Conservation (phyloP, 345 rosid species). For the Excoecaria cochinchinensis region DNA sequence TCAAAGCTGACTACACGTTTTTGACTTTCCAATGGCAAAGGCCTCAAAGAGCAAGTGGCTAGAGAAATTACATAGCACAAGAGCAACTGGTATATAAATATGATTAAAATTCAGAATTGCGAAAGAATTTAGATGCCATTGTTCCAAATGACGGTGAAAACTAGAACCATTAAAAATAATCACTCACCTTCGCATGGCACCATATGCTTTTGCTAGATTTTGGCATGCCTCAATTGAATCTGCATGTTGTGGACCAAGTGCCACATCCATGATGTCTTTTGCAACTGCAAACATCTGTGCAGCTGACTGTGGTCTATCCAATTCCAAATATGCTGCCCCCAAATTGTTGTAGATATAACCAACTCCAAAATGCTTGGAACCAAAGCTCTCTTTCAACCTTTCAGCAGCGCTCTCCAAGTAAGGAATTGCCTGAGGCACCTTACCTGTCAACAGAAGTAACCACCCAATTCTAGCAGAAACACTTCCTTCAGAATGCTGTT, state of each 20-base stretch:
- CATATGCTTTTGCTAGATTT: constrained; percentile 87
- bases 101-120: constrained; percentile 4
- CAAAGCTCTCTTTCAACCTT: constrained; percentile 84
- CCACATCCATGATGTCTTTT: constrained; percentile 87
- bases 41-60: not conserved
- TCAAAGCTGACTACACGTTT: not conserved
- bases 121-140: not conserved
- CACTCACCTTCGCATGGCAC: constrained; percentile 78
- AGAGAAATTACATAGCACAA: constrained; percentile 2
- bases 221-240: constrained; percentile 92
- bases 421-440: constrained; percentile 82
- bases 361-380: constrained; percentile 87
- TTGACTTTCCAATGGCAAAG: constrained; percentile 7
- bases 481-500: constrained; percentile 84
- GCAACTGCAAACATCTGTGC: constrained; percentile 95
- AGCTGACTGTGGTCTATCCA: constrained; percentile 89
- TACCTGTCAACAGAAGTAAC: constrained; percentile 77
- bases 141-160: constrained; percentile 13
- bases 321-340: constrained; percentile 91
- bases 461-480: constrained; percentile 92
- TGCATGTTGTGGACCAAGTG: constrained; percentile 89
- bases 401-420: constrained; percentile 85
- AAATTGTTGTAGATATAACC: constrained; percentile 90
- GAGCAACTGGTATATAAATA: not conserved
- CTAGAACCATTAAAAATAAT: not conserved